These are phyloP conservation scores for Candida cerambycidarum DNA, from an alignment of 805 yeast genomes.

Conservation along the genomic window DNA sequence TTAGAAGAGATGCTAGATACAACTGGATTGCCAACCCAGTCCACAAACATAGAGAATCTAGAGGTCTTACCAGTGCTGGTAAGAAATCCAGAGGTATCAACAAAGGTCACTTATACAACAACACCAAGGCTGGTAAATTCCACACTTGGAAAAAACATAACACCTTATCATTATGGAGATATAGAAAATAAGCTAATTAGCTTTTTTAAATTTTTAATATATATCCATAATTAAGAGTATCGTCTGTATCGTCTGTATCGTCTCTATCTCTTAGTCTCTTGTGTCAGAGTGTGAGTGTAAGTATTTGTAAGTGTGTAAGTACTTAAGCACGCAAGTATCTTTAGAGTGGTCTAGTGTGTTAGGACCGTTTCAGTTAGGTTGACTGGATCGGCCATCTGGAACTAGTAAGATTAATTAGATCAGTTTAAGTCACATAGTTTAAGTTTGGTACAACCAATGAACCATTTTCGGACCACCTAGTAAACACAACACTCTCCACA, in stretches of 20 bases:
- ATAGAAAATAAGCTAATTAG: conserved; percentile 57
- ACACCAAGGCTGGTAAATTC: conserved; percentile 97
- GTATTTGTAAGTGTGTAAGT: too few relatives aligned
- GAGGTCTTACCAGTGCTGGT: conserved; percentile 98
- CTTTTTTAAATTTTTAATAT: conserved; percentile 1
- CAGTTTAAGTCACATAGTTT: too few relatives aligned
- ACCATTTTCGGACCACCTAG: too few relatives aligned
- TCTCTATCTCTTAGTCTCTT: neutral
- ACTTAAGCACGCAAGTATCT: too few relatives aligned
- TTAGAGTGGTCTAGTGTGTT: too few relatives aligned
- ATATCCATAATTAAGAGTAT: conserved; percentile 1
- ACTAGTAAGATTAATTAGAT: too few relatives aligned
- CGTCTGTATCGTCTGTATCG: too few relatives aligned
- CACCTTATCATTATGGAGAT: conserved; percentile 99
- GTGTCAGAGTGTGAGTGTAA: too few relatives aligned
- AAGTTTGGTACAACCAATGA: too few relatives aligned
- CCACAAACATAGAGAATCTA: conserved; percentile 99
- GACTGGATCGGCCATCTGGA: too few relatives aligned
- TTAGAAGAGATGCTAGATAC: conserved; percentile 97
- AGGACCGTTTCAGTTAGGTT: too few relatives aligned
- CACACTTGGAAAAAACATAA: conserved; percentile 99
- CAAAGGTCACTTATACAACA: conserved; percentile 99
- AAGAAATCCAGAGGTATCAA: conserved; percentile 99
- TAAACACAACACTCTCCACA: too few relatives aligned
- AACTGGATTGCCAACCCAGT: conserved; percentile 99